phyloP scores from a whole-genome alignment of 2,329 filamentous ascomycete species.

The Karstenula rhodostoma region DNA sequence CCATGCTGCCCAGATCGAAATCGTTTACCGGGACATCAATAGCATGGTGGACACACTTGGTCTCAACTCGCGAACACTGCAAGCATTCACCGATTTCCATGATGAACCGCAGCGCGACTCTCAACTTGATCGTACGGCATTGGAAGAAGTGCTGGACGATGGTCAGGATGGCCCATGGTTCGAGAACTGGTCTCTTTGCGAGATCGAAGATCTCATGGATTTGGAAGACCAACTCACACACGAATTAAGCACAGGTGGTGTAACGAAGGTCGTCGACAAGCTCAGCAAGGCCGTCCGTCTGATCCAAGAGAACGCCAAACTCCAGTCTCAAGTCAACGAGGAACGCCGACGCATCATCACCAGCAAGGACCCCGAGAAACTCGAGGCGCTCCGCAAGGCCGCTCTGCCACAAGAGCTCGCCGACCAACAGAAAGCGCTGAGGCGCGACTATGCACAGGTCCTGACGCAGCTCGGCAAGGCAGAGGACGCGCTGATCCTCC shows the following conservation, averaged over 20 bases:
- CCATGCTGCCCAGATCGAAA: constrained; percentile 58
- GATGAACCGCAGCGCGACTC: constrained; percentile 53
- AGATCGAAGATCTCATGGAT: constrained; percentile 72
- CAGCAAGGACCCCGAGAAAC: constrained; percentile 72
- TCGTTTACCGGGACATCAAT: constrained; percentile 79
- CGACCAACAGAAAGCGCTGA: constrained; percentile 82
- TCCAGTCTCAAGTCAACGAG: constrained; percentile 76
- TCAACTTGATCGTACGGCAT: constrained; percentile 68
- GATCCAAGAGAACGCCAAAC: constrained; percentile 72
- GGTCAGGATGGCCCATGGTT: constrained; percentile 56
- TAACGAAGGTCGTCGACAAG: constrained; percentile 74
- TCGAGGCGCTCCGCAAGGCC: constrained; percentile 70
- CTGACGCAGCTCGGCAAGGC: constrained; percentile 77
- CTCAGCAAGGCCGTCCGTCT: constrained; percentile 73
- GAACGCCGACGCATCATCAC: constrained; percentile 78
- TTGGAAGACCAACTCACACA: constrained; percentile 70
- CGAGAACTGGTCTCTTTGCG: constrained; percentile 76
- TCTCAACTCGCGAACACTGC: constrained; percentile 76
- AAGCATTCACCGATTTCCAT: constrained; percentile 72
- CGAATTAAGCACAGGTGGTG: constrained; percentile 71
- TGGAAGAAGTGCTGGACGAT: constrained; percentile 57
- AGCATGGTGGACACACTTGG: constrained; percentile 95
- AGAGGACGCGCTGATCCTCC: constrained; percentile 80
- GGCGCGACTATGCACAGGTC: constrained; percentile 76
- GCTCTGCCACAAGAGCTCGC: constrained; percentile 86